Base-by-base conservation (phyloP, 1,139 yeast genomes). In the Pichia sp. region DNA sequence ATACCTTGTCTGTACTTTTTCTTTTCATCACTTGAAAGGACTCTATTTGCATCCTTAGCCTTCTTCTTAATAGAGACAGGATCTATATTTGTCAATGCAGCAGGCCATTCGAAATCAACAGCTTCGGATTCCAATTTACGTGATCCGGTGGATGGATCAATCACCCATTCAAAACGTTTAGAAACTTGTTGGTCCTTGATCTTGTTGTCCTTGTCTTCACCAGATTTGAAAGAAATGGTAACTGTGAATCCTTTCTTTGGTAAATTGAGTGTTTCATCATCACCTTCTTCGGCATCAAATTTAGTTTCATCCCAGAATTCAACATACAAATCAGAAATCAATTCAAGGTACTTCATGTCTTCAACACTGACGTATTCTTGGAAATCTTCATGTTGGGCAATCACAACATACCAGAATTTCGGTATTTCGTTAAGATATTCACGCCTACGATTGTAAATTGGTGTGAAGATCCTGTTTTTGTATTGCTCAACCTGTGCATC, bases 341-440 rank as follows among this genome's bases (percentile, higher is more conserved):
- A 66, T 58, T 85, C 93, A 47, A 85, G 63, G 60, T 74, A 85
- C 61, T 80, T 81, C 68, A 83, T 77, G 61, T 85, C 93, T 37
- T 82, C 84, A 1, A 81, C 77, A 47, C 79, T 71, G 24, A 85
- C 69, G 58, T 77, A 84, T 53, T 85, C 91, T 22, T 85, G 82
- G 62, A 85, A 84, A 56, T 85, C 90, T 38, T 83, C 84, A 61
- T 84, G 85, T 60, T 84, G 87, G 0, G 89, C 85, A 19, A 85
- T 66, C 0, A 84, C 88, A 49, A 84, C 76, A 62, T 82, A 83
- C 94, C 94, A 85, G 61, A 85, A 84, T 53, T 78, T 79, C 1
- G 87, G 86, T 40, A 85, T 77, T 4, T 69, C 60, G 10, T 57
- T 49, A 21, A 80, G 67, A 24, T 75, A 67, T 10, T 58, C 60